Evolutionary conservation across 345 rosid species (phyloP), one percentile per base, ranked within the genome.

Genomic region (Litchi chinensis): DNA sequence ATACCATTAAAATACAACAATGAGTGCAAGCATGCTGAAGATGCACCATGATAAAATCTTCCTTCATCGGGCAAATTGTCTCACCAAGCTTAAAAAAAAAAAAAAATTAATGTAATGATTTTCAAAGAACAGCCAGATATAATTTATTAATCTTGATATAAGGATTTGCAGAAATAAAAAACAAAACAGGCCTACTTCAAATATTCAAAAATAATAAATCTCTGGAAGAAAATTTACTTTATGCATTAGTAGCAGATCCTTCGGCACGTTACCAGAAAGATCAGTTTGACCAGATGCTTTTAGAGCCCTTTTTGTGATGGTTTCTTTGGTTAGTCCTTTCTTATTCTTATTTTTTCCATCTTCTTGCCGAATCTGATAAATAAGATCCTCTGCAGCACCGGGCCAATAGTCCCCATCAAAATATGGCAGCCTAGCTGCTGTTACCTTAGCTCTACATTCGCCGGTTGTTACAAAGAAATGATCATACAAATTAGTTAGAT

Each of bases 381-480:
- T 92, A 65, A 97, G 85, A 81, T 97, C 98, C 87, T 97, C 99
- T 2, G 99, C 98, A 70, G 98, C 99, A 83, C 98, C 99, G 64
- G 99, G 98, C 99, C 99, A 97, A 80, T 97, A 97, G 87, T 97
- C 98, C 81, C 99, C 99, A 81, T 97, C 99, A 79, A 97, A 97
- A 87, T 97, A 97, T 50, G 99, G 99, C 65, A 97, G 89, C 90
- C 99, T 94, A 65, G 98, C 92, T 46, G 99, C 99, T 16, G 99
- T 97, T 76, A 94, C 96, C 89, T 91, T 94, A 70, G 95, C 95
- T 85, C 89, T 93, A 79, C 93, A 89, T 85, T 97, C 99, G 76
- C 98, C 98, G 43, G 81, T 79, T 78, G 92, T 84, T 75, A 89
- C 87, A 77, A 97, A 97, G 90, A 97, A 97, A 83, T 91, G 99